Evolutionary conservation across 352 stramenopile genomes (phyloP).

Genomic region (Phytopythium vexans): DNA sequence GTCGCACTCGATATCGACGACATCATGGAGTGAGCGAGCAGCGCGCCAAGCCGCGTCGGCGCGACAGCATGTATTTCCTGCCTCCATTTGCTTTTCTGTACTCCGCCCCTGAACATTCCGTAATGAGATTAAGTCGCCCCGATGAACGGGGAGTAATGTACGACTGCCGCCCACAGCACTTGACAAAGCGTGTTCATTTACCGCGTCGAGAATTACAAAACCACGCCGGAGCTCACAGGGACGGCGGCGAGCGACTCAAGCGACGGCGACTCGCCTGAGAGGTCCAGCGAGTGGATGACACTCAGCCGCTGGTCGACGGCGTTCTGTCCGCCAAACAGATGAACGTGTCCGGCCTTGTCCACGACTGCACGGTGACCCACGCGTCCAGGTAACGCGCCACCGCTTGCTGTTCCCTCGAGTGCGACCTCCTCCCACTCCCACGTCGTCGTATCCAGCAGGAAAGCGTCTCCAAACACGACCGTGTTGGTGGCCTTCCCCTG

Average conservation of each 20-base stretch:
- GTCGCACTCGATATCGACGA: constrained; percentile 78
- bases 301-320: constrained; percentile 73
- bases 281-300: constrained; percentile 66
- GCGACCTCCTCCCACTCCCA: constrained; percentile 87
- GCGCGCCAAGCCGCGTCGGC: no score
- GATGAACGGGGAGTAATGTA: no score
- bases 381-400: constrained; percentile 34
- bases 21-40: constrained; percentile 42
- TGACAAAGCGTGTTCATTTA: no score
- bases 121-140: no score
- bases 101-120: no score
- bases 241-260: no score
- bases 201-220: no score
- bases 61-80: no score
- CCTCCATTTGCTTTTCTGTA: no score
- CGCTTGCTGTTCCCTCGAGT: constrained; percentile 20
- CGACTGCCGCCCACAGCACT: no score
- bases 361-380: constrained; percentile 86
- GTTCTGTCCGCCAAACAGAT: constrained; percentile 89
- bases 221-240: no score
- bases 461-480: constrained; percentile 86
- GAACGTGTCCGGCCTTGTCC: constrained; percentile 57
- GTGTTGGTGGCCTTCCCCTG: constrained; percentile 55
- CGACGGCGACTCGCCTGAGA: constrained; percentile 11
- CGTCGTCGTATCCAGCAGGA: constrained; percentile 87